Evolutionary conservation across 768 basidiomycete species (phyloP).

Genomic region (Boletus speciosus): DNA sequence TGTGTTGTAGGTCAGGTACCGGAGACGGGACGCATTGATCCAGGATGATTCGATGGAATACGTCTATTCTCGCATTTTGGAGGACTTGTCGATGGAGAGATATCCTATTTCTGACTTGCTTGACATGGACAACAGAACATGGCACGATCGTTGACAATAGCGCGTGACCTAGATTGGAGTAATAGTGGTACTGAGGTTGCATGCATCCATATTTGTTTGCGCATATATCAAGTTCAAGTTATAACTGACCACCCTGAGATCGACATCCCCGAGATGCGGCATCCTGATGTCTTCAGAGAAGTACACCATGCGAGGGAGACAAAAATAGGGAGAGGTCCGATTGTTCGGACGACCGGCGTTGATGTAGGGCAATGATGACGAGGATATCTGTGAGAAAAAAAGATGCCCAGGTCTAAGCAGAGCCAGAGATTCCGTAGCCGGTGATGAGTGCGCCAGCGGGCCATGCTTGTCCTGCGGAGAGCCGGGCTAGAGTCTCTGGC

Average conservation of each 20-base stretch:
- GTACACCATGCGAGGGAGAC: conserved; percentile 24
- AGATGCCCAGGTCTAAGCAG: conserved; percentile 23
- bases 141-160: no score
- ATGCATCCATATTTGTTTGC: no score
- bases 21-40: neutral
- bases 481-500: conserved; percentile 10
- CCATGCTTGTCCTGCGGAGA: conserved; percentile 27
- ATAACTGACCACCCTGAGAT: neutral
- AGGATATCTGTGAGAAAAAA: conserved; percentile 24
- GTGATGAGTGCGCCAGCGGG: conserved; percentile 26
- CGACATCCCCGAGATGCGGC: neutral
- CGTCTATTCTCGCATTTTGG: neutral
- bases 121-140: no score
- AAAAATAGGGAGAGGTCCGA: conserved; percentile 28
- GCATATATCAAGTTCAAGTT: no score
- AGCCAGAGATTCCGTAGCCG: conserved; percentile 28
- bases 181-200: no score
- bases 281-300: neutral
- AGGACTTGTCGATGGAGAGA: no score
- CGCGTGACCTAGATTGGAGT: no score
- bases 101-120: no score
- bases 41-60: neutral
- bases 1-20: neutral
- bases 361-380: conserved; percentile 22
- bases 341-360: conserved; percentile 11